Conservation (phyloP, 78 protist species). For the Cyanophora paradoxa region DNA sequence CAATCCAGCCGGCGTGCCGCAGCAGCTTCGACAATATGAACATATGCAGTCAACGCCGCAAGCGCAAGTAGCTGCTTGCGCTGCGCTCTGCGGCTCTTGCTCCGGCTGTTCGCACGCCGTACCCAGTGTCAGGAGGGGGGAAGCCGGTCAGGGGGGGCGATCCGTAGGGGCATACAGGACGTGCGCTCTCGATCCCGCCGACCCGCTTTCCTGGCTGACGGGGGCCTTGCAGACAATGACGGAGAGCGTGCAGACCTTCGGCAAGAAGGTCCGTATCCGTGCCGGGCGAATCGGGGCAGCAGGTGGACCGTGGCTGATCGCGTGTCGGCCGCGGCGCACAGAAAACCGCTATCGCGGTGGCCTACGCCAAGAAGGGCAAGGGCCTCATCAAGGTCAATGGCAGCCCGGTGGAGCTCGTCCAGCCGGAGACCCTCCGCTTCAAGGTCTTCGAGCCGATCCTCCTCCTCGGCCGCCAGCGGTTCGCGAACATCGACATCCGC, state of each 20-base stretch:
- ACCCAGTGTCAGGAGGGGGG: no score
- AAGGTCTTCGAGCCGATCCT: conserved; percentile 96
- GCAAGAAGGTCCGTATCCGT: conserved; percentile 32
- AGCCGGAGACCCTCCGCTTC: conserved; percentile 87
- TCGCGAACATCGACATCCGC: conserved; percentile 91
- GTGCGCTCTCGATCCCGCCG: no score
- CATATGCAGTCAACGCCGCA: no score
- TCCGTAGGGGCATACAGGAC: no score
- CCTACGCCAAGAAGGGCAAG: conserved; percentile 82
- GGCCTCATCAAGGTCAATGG: conserved; percentile 97
- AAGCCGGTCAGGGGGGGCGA: no score
- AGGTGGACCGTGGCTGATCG: background rate
- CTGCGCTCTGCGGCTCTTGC: no score
- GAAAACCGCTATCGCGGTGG: conserved; percentile 98
- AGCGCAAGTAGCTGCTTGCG: no score
- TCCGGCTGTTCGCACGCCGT: no score
- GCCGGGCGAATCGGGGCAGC: background rate
- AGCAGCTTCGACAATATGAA: no score
- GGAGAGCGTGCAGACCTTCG: conserved; percentile 47
- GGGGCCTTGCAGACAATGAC: no score
- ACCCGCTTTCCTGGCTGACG: no score
- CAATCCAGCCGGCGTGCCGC: no score
- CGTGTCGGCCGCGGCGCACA: conserved; percentile 8
- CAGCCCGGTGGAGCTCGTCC: conserved; percentile 80
- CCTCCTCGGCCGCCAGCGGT: conserved; percentile 84